A percentile compares a stretch with the other conserved stretches of the same genome.
Conservation (phyloP, 495 filamentous ascomycete species). For the Xylaria nigripes region DNA sequence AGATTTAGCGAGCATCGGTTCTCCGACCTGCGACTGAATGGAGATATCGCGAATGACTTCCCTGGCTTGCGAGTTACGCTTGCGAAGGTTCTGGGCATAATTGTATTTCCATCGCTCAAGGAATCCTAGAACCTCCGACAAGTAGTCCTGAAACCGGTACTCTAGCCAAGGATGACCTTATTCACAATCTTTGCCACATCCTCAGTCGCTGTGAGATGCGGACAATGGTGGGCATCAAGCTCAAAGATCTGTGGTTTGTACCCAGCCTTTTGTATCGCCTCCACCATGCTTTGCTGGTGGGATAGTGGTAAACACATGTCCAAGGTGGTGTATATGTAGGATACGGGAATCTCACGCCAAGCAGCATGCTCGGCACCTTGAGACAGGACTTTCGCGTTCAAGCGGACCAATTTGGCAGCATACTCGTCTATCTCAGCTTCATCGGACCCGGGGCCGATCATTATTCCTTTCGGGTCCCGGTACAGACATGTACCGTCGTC, state of each 20-base stretch:
- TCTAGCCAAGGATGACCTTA: background rate
- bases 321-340: conserved; percentile 28
- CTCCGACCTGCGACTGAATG: too few relatives aligned
- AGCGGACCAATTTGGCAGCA: conserved; percentile 20
- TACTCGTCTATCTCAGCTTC: conserved; percentile 6
- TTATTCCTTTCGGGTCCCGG: conserved; percentile 12
- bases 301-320: conserved; percentile 27
- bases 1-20: too few relatives aligned
- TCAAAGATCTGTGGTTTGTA: conserved; percentile 18
- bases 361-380: conserved; percentile 17
- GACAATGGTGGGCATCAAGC: conserved; percentile 26
- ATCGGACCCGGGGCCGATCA: background rate
- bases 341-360: conserved; percentile 33
- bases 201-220: conserved; percentile 22
- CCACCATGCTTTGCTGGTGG: conserved; percentile 34
- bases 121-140: background rate
- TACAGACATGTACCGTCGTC: conserved; percentile 19
- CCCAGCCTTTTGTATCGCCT: conserved; percentile 20
- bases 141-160: too few relatives aligned
- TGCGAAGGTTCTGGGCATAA: too few relatives aligned
- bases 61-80: too few relatives aligned
- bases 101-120: too few relatives aligned
- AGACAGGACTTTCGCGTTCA: conserved; percentile 24
- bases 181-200: conserved; percentile 22
- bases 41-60: too few relatives aligned